Base-by-base conservation (phyloP, 2,329 filamentous ascomycete genomes). In the Fusarium pseudograminearum region DNA sequence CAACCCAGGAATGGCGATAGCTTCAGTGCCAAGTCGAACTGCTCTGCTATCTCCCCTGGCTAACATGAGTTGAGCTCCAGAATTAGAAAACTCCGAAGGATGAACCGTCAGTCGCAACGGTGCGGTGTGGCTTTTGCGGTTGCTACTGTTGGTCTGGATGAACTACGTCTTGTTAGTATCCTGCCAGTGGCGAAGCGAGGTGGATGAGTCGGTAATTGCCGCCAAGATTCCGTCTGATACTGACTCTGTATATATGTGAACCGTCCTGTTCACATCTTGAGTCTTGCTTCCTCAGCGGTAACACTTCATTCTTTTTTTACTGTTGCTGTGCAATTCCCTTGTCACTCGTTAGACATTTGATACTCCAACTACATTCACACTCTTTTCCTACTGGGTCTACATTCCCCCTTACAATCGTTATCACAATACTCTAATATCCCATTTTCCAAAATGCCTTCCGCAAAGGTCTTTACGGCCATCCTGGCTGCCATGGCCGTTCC, bases 391-490 rank as follows among this genome's bases (percentile, higher is more conserved):
- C 24, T 18, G 61, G 57, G 36, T 45, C 20, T 48, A n/a, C n/a
- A 34, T 40, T 42, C 62, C 51, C 38, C 54, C 30, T 40, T 28
- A 57, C 67, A 64, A 51, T 70, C 67, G 54, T 65, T 70, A 47
- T 26, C n/a, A 33, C 28, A 52, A 57, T 50, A 60, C 30, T 50
- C 38, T 50, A 70, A 63, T 67, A 53, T 11, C 9, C 24, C 16
- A 12, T 11, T 34, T 20, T 26, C 14, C 28, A 38, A n/a, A 40
- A 70, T 70, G 67, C 58, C 67, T 57, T 70, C 67, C 10, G 45
- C 48, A 30, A 70, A 70, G 63, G 67, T 70, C 58, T 68, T 70
- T 44, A 53, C 67, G n/a, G 67, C 67, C 55, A 42, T 70, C 40
- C 24, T 70, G 53, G 67, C 67, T 38, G 67, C 63, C 14, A 42